phyloP scores from a whole-genome alignment of 441 rosid genomes.

The Aquilaria agallochum region DNA sequence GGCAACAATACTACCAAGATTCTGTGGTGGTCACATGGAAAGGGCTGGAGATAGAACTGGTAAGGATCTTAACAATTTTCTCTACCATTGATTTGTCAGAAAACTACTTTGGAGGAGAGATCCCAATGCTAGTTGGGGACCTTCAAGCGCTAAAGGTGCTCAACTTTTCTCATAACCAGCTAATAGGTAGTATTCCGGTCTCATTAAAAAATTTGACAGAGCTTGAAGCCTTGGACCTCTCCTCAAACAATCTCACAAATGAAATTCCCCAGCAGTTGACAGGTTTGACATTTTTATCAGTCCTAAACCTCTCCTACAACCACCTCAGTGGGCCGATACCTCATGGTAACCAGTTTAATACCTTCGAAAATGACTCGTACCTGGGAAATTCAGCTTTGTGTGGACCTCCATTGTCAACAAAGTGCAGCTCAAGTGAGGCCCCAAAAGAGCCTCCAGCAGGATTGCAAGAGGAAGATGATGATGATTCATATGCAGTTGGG shows the following conservation, averaged over 20 bases:
- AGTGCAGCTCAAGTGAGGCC: not conserved
- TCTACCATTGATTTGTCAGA: constrained; percentile 19
- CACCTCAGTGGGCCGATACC: constrained; percentile 21
- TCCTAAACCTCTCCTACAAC: constrained; percentile 18
- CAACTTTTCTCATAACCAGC: constrained; percentile 22
- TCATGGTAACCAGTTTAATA: constrained; percentile 7
- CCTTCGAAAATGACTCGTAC: not conserved
- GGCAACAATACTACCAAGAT: not conserved
- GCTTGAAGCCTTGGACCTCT: constrained; percentile 1
- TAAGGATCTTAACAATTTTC: constrained; percentile 7
- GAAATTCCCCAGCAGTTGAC: constrained; percentile 20
- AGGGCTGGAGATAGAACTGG: constrained; percentile 1
- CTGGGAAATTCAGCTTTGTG: no score
- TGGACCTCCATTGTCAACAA: no score
- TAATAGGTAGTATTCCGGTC: constrained; percentile 17
- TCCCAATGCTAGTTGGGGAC: constrained; percentile 15
- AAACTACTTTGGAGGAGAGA: constrained; percentile 21
- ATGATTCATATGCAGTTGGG: not conserved
- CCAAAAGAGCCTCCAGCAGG: not conserved
- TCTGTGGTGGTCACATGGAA: constrained; percentile 11
- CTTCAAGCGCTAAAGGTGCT: constrained; percentile 18
- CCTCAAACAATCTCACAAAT: constrained; percentile 12
- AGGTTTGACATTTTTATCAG: constrained; percentile 13
- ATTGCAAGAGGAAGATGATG: not conserved
- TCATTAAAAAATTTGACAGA: constrained; percentile 10